These are phyloP conservation scores for Ustilago xerochloae DNA, from an alignment of 1,284 basidiomycete species.

Conservation along the genomic window DNA sequence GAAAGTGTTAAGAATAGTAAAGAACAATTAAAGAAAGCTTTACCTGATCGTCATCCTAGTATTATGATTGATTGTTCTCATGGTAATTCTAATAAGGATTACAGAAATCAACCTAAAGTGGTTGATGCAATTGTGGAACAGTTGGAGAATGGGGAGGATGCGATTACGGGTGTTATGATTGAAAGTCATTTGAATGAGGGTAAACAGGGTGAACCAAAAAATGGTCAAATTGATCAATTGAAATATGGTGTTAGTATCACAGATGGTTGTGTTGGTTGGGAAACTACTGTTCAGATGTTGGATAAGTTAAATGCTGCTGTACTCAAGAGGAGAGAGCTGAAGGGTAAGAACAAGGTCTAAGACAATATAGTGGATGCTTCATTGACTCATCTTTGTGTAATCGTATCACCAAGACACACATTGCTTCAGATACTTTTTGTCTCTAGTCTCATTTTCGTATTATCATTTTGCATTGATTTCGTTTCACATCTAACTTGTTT, in stretches of 20 bases:
- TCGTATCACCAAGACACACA: background rate
- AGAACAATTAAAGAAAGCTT: constrained; percentile 73
- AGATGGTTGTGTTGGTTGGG: constrained; percentile 87
- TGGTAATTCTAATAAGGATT: constrained; percentile 68
- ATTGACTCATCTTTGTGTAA: background rate
- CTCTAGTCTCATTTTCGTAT: background rate
- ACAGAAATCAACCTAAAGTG: constrained; percentile 70
- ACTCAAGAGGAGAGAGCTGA: constrained; percentile 32
- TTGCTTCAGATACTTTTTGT: background rate
- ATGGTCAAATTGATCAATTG: constrained; percentile 58
- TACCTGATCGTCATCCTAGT: constrained; percentile 55
- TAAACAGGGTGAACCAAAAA: constrained; percentile 67
- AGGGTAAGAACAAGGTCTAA: constrained; percentile 17
- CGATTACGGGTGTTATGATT: constrained; percentile 95
- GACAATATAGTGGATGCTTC: background rate
- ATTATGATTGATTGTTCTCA: constrained; percentile 68
- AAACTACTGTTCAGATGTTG: constrained; percentile 73
- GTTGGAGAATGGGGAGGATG: constrained; percentile 79
- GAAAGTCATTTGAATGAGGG: constrained; percentile 86
- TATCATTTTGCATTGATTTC: background rate
- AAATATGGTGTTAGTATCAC: constrained; percentile 68
- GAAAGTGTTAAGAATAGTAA: constrained; percentile 80
- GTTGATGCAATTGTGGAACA: constrained; percentile 81
- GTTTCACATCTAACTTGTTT: background rate
- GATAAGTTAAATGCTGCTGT: constrained; percentile 66